Evolutionary conservation across 768 basidiomycete species (phyloP), one percentile per base, ranked within the genome.

Genomic region (Macrolepiota dolichaula): DNA sequence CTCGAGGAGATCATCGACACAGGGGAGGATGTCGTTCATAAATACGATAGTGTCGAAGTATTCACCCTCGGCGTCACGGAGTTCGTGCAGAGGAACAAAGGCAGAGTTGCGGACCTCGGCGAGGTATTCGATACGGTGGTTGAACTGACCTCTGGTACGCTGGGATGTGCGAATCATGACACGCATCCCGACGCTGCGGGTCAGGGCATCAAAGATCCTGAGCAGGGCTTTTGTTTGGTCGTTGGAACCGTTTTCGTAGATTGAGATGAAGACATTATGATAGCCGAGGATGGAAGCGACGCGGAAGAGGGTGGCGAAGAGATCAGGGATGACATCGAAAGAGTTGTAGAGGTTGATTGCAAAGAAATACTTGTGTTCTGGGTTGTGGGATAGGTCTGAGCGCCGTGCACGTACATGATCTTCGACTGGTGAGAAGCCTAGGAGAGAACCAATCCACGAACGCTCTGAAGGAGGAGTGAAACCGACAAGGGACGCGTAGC

Each of bases 81-180:
- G 83, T 69, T 98, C 97, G 76, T 96, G 91, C 24, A 98, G 79
- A 1, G 97, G 97, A 1, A 92, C 94, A 72, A 99, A 92, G 13
- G 97, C 97, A 27, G 94, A 89, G 73, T 99, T 98, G 62, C 97
- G 91, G n/a, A 99, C 96, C 71, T 99, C 96, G n/a, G 97, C 97
- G 55, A 99, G 88, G 77, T 99, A 99, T 75, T 99, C 97, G 80
- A 99, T 99, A 56, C 97, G 96, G 73, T 99, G 97, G 74, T 96
- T 96, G 81, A 98, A 98, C 9, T 91, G 90, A 42, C 97, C 97
- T 29, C 96, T 83, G 10, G 92, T 96, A 63, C 97, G 88, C 79
- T 88, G 91, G 10, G 90, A 93, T 0, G 95, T 95, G 62, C 94
- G 87, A 69, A 99, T 98, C 67, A 89, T 91, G 63, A 99, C 85